Evolutionary conservation across 306 rosid species (phyloP).

Genomic region (Pyrus bretschneideri): DNA sequence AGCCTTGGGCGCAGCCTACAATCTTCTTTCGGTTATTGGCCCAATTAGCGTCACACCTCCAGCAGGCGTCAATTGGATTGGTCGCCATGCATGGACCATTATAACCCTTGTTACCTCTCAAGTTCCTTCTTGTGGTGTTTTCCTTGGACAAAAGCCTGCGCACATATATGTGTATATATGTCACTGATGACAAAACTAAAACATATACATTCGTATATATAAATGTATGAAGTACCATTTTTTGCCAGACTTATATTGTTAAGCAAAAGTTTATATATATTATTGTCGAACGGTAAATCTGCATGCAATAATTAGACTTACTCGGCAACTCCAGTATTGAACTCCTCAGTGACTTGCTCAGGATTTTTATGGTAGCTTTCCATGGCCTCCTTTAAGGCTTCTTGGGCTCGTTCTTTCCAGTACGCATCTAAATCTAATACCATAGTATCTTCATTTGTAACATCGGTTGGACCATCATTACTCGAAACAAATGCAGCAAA

Average conservation of each 20-base stretch:
- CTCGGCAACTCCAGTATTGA: conserved; percentile 33
- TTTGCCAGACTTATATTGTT: background rate
- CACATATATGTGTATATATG: background rate
- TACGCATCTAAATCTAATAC: conserved; percentile 29
- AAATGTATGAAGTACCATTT: background rate
- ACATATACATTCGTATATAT: background rate
- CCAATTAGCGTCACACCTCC: conserved; percentile 82
- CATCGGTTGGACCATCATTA: background rate
- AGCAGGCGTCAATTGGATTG: conserved; percentile 77
- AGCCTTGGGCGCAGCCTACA: conserved; percentile 50
- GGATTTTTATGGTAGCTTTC: conserved; percentile 37
- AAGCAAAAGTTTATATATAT: background rate
- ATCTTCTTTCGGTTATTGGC: conserved; percentile 47
- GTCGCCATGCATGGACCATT: conserved; percentile 35
- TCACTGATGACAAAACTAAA: background rate
- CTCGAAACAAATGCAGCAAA: conserved; percentile 14
- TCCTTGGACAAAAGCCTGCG: conserved; percentile 21
- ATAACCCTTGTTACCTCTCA: conserved; percentile 1
- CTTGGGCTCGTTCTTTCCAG: conserved; percentile 40
- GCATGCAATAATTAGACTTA: conserved; percentile 9
- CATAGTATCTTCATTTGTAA: background rate
- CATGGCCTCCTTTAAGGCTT: conserved; percentile 17
- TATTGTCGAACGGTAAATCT: background rate
- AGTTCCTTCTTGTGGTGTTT: conserved; percentile 28
- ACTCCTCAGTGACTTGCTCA: conserved; percentile 23